Percentiles rank a stretch among this genome's conserved stretches.
Evolutionary conservation across 495 filamentous ascomycete species (phyloP).

Genomic region (Podospora conica): DNA sequence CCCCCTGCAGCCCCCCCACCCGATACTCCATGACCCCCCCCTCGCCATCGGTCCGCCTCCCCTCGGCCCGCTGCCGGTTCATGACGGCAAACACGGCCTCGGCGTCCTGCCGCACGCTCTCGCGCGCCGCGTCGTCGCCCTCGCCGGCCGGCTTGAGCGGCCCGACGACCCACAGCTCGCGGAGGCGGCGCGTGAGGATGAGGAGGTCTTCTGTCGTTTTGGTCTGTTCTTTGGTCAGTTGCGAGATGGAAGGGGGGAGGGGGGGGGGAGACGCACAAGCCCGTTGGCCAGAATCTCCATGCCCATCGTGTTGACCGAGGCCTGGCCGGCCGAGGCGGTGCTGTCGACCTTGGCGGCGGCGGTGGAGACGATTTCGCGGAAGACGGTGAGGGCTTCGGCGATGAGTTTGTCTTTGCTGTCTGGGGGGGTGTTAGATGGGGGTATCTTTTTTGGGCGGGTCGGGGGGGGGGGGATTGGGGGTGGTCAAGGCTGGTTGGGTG

Average conservation of each 20-base stretch:
- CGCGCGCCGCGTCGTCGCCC: conserved; percentile 26
- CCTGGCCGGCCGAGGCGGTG: conserved; percentile 28
- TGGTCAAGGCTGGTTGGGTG: no score
- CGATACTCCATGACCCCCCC: conserved; percentile 5
- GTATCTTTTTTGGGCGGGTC: no score
- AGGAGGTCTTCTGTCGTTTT: conserved; percentile 33
- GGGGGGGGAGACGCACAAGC: conserved; percentile 14
- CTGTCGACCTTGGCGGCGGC: conserved; percentile 26
- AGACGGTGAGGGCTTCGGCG: conserved; percentile 33
- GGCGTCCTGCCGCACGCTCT: conserved; percentile 20
- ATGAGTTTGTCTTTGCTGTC: conserved; percentile 35
- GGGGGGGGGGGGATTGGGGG: background rate
- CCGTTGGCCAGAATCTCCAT: conserved; percentile 30
- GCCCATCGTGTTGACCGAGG: conserved; percentile 32
- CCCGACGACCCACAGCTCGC: conserved; percentile 40
- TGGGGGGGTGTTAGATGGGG: conserved; percentile 20
- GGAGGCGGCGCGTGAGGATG: conserved; percentile 34
- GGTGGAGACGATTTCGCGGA: conserved; percentile 29
- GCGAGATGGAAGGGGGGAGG: background rate
- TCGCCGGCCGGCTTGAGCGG: conserved; percentile 32
- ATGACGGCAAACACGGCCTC: conserved; percentile 11
- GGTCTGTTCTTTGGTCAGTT: conserved; percentile 15
- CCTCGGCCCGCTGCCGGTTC: conserved; percentile 3
- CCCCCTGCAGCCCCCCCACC: conserved; percentile 5
- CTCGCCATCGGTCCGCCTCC: conserved; percentile 5